Base-by-base conservation (phyloP, 148 eudicot genomes). In the Pharnaceum exiguum region DNA sequence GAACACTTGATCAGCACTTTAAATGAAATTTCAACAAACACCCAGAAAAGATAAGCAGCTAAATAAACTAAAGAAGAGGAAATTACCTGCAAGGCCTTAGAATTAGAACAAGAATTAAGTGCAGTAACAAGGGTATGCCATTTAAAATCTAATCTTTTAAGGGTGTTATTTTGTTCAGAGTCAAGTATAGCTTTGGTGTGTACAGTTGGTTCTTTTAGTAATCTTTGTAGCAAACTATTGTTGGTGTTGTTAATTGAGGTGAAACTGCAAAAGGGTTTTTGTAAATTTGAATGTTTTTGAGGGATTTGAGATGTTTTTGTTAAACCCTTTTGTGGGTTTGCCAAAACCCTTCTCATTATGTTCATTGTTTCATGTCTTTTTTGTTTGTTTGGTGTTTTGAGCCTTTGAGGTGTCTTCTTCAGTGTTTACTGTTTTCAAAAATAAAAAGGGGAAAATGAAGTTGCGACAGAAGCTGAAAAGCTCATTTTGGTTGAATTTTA, bases 61-160 rank as follows among this genome's bases (percentile, higher is more conserved):
- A 55, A 7, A 10, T n/a, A n/a, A n/a, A n/a, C n/a, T n/a, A 45
- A 3, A 11, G 3, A 1, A 2, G 0, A 31, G 11, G 32, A 24
- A 30, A 35, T 3, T 54, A 64, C 68, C 68, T 53, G 36, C 6
- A 53, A 13, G 13, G 68, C 68, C 25, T 64, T 55, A 45, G 60
- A 39, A 22, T 77, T 33, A 62, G 71, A 71, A 4, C 67, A 63
- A 31, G 54, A 51, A 11, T 31, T 31, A 47, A 80, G 75, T 42
- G 72, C 51, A 51, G 61, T 22, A 32, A 77, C 43, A 24, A 77
- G 50, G 28, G 75, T 32, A 47, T 55, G 55, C 71, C 74, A 74
- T 2, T 81, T 53, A 54, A 64, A 64, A 16, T 48, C 68, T 15
- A 64, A 54, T 19, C 27, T 53, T 43, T 64, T 31, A 18, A 64